Evolutionary conservation across 2,329 filamentous ascomycete genomes (phyloP).

Genomic region (Aureobasidium melanogenum): DNA sequence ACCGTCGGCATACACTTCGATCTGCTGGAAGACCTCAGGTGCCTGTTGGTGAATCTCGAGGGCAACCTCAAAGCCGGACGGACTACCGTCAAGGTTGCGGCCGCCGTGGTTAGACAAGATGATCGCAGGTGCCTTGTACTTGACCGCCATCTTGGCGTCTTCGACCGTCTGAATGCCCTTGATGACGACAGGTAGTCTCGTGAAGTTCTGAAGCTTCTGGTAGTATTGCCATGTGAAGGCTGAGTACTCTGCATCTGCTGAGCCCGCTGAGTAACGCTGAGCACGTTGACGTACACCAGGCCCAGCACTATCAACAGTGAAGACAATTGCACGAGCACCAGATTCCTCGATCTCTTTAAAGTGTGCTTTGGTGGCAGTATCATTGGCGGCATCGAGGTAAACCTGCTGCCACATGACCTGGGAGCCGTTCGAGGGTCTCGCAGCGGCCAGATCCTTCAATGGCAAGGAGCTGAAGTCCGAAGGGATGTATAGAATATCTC

Average conservation of each 20-base stretch:
- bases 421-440: slow-evolving; percentile 28
- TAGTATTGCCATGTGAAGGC: slow-evolving; percentile 29
- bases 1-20: slow-evolving; percentile 58
- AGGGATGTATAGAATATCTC: slow-evolving; percentile 43
- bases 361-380: slow-evolving; percentile 23
- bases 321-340: slow-evolving; percentile 32
- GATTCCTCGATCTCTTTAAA: slow-evolving; percentile 26
- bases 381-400: slow-evolving; percentile 27
- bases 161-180: slow-evolving; percentile 34
- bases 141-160: slow-evolving; percentile 33
- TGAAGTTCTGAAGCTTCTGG: slow-evolving; percentile 29
- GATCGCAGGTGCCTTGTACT: slow-evolving; percentile 37
- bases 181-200: slow-evolving; percentile 32
- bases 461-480: slow-evolving; percentile 28
- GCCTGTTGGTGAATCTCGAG: slow-evolving; percentile 55
- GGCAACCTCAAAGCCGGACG: slow-evolving; percentile 49
- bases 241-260: slow-evolving; percentile 24
- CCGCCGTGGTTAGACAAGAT: slow-evolving; percentile 46
- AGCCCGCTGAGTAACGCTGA: slow-evolving; percentile 24
- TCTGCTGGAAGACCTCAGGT: slow-evolving; percentile 49
- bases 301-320: slow-evolving; percentile 32
- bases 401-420: slow-evolving; percentile 35
- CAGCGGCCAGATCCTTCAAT: slow-evolving; percentile 26
- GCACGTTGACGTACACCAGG: slow-evolving; percentile 30
- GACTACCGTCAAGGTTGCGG: slow-evolving; percentile 40